These are phyloP conservation scores for Rutstroemia sp. DNA, from an alignment of 2,329 filamentous ascomycete genomes.

Conservation along the genomic window DNA sequence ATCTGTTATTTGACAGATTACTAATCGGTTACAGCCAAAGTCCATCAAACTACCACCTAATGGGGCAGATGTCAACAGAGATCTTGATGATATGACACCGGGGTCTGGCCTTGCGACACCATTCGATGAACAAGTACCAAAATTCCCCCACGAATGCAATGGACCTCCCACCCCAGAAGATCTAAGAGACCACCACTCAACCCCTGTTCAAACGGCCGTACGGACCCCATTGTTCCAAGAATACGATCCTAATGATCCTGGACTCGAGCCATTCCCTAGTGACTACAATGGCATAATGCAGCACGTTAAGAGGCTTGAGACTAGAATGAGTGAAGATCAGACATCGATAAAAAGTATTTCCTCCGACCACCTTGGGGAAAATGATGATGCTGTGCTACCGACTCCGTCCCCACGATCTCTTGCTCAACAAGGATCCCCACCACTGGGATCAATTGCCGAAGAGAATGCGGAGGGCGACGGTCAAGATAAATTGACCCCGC, in stretches of 20 bases:
- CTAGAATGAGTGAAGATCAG: slow-evolving; percentile 20
- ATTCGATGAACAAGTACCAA: slow-evolving; percentile 23
- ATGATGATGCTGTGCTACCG: slow-evolving; percentile 5
- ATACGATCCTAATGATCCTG: slow-evolving; percentile 25
- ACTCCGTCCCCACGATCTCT: slow-evolving; percentile 12
- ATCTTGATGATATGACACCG: background rate
- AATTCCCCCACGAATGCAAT: slow-evolving; percentile 25
- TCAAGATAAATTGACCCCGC: slow-evolving; percentile 2
- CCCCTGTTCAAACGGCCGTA: background rate
- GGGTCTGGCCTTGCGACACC: slow-evolving; percentile 12
- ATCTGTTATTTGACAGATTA: background rate
- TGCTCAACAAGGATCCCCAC: slow-evolving; percentile 16
- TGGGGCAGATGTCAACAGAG: background rate
- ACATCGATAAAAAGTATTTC: slow-evolving; percentile 14
- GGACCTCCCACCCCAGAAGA: slow-evolving; percentile 14
- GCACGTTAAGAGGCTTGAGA: slow-evolving; percentile 19
- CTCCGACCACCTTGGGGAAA: slow-evolving; percentile 15
- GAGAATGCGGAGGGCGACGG: slow-evolving; percentile 16
- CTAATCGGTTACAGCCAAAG: background rate
- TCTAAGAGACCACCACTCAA: background rate
- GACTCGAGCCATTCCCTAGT: slow-evolving; percentile 24
- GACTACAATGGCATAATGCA: slow-evolving; percentile 22
- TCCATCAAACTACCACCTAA: background rate
- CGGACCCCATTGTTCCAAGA: slow-evolving; percentile 3
- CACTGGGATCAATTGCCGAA: slow-evolving; percentile 21